phyloP scores from a whole-genome alignment of 139 green algal species.

The Zygnema circumcarinatum region DNA sequence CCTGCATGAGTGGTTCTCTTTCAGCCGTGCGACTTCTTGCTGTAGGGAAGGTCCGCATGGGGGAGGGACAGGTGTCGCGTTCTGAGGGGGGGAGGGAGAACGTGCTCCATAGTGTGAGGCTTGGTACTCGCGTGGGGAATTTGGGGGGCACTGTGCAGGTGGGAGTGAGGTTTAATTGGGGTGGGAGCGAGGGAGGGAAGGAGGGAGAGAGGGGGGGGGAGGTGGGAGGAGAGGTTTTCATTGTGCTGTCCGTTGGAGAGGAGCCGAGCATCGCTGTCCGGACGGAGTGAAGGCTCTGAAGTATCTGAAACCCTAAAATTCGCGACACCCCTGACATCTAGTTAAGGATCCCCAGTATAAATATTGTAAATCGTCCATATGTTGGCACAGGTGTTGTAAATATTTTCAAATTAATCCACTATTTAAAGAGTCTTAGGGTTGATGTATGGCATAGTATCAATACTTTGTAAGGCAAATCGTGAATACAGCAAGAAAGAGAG shows the following conservation, averaged over 20 bases:
- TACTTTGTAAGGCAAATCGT: no score
- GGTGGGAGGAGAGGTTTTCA: neutral
- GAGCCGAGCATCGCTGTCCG: neutral
- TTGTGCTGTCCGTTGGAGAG: neutral
- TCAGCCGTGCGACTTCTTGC: no score
- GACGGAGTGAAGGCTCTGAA: neutral
- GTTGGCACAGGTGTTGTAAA: no score
- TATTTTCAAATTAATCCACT: no score
- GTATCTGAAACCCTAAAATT: neutral
- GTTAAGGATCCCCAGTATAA: neutral
- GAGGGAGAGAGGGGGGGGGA: neutral
- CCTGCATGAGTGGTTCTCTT: no score
- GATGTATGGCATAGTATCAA: no score
- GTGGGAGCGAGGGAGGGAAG: neutral
- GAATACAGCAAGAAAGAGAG: no score
- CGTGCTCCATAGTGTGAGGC: neutral
- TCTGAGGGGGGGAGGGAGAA: neutral
- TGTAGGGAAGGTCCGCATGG: no score
- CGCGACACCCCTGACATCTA: neutral
- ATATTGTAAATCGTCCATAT: neutral
- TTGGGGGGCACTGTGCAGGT: neutral
- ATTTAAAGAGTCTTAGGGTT: no score
- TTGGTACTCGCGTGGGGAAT: neutral
- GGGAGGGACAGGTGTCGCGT: neutral
- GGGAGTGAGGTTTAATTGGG: neutral